A percentile compares a stretch with the other conserved stretches of the same genome.
phyloP scores from a whole-genome alignment of 805 yeast species.

The Sporopachydermia lactativora region DNA sequence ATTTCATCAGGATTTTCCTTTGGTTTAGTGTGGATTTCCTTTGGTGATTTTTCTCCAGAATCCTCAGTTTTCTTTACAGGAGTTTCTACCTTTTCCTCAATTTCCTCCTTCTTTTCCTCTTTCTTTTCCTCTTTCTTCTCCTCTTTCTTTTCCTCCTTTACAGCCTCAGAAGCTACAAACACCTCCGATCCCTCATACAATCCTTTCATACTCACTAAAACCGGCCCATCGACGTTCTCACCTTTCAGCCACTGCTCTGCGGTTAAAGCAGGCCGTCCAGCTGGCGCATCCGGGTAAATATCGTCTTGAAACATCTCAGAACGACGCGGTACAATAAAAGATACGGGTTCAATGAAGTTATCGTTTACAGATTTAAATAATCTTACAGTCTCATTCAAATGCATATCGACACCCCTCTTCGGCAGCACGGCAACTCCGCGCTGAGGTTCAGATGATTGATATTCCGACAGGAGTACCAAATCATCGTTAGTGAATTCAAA shows the following conservation, averaged over 20 bases:
- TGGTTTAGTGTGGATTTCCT: conserved; percentile 13
- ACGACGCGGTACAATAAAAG: conserved; percentile 88
- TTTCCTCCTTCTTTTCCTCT: conserved; percentile 14
- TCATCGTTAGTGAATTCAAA: conserved; percentile 74
- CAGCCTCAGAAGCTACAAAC: conserved; percentile 8
- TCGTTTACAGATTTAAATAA: conserved; percentile 85
- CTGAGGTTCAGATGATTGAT: conserved; percentile 80
- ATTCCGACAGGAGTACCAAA: conserved; percentile 76
- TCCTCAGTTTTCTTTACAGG: conserved; percentile 6
- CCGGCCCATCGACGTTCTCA: conserved; percentile 69
- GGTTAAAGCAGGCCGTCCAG: conserved; percentile 60
- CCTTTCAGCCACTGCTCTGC: conserved; percentile 77
- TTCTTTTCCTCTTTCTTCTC: conserved; percentile 13
- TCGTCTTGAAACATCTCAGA: conserved; percentile 88
- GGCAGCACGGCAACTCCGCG: conserved; percentile 92
- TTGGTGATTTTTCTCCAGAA: conserved; percentile 7
- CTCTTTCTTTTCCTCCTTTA: conserved; percentile 14
- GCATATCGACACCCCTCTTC: conserved; percentile 60
- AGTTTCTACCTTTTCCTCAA: conserved; percentile 9
- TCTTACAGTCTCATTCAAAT: conserved; percentile 73
- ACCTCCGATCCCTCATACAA: conserved; percentile 57
- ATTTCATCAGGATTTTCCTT: conserved; percentile 34
- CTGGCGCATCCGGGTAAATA: conserved; percentile 84
- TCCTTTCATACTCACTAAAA: conserved; percentile 60
- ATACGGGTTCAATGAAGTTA: conserved; percentile 72